Base-by-base conservation (phyloP, 495 filamentous ascomycete genomes). In the Aspergillus bertholletiae region DNA sequence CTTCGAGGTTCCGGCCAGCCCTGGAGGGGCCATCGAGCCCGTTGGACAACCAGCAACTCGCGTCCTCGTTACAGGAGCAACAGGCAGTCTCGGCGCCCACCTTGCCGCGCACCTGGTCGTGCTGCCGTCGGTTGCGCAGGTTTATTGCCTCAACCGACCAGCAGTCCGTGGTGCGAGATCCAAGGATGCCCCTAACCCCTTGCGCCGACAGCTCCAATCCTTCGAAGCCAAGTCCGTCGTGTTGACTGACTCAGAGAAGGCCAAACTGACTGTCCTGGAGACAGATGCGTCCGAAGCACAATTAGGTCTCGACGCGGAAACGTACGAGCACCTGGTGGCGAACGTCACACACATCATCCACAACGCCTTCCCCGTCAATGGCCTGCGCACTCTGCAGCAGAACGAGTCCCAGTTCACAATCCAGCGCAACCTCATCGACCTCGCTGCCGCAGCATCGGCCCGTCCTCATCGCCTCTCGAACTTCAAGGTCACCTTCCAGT, bases 361-460 rank as follows among this genome's bases (percentile, higher is more conserved):
- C 61, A 84, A 80, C 49, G 82, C 80, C 5, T 84, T 80, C 80
- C 79, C 77, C 0, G 83, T 84, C 80, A 78, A 71, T 54, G 72
- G 57, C 21, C 76, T 62, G 26, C 63, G 74, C 1, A 65, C 72
- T 0, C 22, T 85, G 0, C 56, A 66, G 2, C 68, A 59, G 7
- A 80, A 80, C 32, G 79, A 80, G 51, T 45, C 71, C 0, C 80
- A 84, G 51, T 81, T 85, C 54, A 51, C 63, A 11, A 57, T 69
- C 15, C 66, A 82, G 67, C 64, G 69, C 2, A 78, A 77, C 46
- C 61, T 83, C 5, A 50, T 81, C 20, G 65, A 78, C 23, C 63
- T 85, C 8, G 76, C 77, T 0, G 26, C 59, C 0, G 74, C 71
- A 0, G 62, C 71, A 0, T 27, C 41, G 2, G 30, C 32, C 1